Conservation (phyloP, 495 filamentous ascomycete species). For the Tuber indicum region DNA sequence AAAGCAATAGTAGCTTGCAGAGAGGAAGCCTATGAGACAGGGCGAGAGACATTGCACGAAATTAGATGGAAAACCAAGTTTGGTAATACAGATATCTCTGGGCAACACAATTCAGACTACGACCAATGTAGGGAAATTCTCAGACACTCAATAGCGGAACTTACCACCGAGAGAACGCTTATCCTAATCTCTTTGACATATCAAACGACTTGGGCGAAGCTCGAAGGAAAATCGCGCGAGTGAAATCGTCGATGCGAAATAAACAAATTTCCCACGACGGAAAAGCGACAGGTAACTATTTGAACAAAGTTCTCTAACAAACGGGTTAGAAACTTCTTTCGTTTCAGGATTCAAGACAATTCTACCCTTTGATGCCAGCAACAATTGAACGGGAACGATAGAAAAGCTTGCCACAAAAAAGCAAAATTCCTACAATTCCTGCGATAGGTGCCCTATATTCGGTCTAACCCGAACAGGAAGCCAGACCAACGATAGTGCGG, state of each 20-base stretch:
- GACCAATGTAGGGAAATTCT: conserved; percentile 18
- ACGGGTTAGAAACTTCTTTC: conserved; percentile 1
- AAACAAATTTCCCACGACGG: conserved; percentile 3
- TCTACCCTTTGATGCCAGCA: not conserved
- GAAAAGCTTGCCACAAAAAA: not conserved
- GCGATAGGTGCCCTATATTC: not conserved
- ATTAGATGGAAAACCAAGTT: conserved; percentile 22
- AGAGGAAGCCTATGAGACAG: conserved; percentile 22
- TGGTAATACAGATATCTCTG: conserved; percentile 20
- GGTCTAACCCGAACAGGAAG: not conserved
- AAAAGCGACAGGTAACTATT: conserved; percentile 5
- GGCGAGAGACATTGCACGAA: conserved; percentile 15
- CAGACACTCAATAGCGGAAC: conserved; percentile 20
- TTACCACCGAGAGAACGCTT: conserved; percentile 5
- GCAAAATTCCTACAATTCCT: not conserved
- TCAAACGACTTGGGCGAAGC: not conserved
- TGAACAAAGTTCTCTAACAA: not conserved
- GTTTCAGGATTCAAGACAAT: conserved; percentile 3
- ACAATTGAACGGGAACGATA: not conserved
- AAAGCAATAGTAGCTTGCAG: conserved; percentile 26
- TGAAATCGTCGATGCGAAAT: not conserved
- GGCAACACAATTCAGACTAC: not conserved
- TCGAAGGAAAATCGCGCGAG: not conserved
- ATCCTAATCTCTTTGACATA: conserved; percentile 3
- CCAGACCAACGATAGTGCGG: not conserved